These are phyloP conservation scores for Nicotiana benthamiana DNA, from an alignment of 257 asterid species.

Conservation along the genomic window DNA sequence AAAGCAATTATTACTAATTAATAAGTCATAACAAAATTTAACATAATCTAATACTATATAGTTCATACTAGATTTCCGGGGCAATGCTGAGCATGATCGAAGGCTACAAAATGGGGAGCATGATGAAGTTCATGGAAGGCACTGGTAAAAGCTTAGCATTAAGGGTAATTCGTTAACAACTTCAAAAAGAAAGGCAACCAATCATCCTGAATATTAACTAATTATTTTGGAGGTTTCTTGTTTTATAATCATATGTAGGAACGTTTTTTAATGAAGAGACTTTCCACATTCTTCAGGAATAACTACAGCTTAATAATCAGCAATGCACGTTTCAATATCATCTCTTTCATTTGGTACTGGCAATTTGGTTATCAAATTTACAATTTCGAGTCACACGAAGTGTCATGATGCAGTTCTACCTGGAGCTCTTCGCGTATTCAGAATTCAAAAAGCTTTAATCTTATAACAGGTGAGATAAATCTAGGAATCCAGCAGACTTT, in stretches of 20 bases:
- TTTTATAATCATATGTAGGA: not conserved
- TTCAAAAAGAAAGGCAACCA: too few species aligned
- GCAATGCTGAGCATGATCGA: too few species aligned
- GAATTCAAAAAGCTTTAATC: not conserved
- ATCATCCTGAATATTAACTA: too few species aligned
- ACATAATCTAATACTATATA: too few species aligned
- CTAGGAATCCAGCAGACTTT: conserved; percentile 47
- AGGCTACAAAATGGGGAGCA: too few species aligned
- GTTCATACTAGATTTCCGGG: too few species aligned
- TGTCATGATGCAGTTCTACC: not conserved
- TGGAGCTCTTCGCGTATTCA: not conserved
- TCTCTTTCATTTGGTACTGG: not conserved
- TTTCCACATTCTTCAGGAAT: not conserved
- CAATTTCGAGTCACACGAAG: not conserved
- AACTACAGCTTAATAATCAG: not conserved
- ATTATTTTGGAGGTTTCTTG: not conserved
- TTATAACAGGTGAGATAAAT: not conserved
- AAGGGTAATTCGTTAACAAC: too few species aligned
- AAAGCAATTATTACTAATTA: too few species aligned
- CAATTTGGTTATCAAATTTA: not conserved
- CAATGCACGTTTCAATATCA: not conserved
- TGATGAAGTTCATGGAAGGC: too few species aligned
- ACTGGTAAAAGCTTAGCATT: too few species aligned
- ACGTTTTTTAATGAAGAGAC: not conserved
- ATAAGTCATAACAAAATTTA: too few species aligned